Percentiles rank a stretch among this genome's conserved stretches.
Evolutionary conservation across 148 eudicot species (phyloP).

Genomic region (Vaccinium myrtillus): DNA sequence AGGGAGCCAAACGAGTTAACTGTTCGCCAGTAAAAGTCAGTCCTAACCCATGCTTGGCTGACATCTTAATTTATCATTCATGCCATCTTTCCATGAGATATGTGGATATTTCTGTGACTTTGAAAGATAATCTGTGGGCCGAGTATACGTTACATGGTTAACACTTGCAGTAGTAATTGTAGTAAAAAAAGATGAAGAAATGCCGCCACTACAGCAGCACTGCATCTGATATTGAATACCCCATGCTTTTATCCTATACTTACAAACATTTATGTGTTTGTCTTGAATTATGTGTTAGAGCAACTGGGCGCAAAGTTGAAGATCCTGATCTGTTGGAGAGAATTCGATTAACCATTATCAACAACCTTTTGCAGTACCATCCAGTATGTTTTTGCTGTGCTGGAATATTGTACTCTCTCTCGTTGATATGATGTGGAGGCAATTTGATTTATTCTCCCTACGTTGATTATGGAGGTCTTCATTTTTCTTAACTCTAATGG

Average conservation of each 20-base stretch:
- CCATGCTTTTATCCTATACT: not conserved
- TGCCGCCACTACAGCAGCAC: not conserved
- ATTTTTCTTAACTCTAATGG: not conserved
- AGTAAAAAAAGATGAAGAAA: not conserved
- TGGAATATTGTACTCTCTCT: slow-evolving; percentile 2
- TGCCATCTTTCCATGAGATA: not conserved
- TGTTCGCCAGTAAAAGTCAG: not conserved
- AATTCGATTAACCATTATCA: slow-evolving; percentile 84
- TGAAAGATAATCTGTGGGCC: not conserved
- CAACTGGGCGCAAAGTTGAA: slow-evolving; percentile 83
- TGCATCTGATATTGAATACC: slow-evolving; percentile 8
- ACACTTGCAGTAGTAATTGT: not conserved
- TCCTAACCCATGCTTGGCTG: not conserved
- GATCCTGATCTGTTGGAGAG: slow-evolving; percentile 93
- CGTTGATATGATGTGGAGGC: not conserved
- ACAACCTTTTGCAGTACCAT: slow-evolving; percentile 88
- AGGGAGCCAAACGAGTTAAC: not conserved
- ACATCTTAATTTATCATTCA: slow-evolving; percentile 6
- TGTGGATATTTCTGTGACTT: not conserved
- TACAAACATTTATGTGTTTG: slow-evolving; percentile 9
- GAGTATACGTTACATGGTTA: not conserved
- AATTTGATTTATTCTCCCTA: not conserved
- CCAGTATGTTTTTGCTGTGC: slow-evolving; percentile 60
- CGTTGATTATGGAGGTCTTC: slow-evolving; percentile 9
- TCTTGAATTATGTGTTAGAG: slow-evolving; percentile 34